Percentiles rank a stretch among this genome's conserved stretches.
These are phyloP conservation scores for Fusarium albidum DNA, from an alignment of 2,329 filamentous ascomycete species.

Conservation along the genomic window DNA sequence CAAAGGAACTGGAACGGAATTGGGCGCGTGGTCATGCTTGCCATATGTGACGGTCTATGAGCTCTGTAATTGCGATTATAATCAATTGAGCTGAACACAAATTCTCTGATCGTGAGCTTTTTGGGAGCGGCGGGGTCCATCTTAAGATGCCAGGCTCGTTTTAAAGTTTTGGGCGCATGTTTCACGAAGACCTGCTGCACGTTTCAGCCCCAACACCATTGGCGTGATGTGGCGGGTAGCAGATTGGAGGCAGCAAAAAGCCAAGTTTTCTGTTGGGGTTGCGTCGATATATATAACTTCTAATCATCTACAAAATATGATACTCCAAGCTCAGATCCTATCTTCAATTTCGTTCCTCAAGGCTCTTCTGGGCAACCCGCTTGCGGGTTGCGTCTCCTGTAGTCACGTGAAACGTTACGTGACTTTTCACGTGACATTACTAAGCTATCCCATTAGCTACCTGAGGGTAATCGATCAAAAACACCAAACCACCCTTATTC, in stretches of 20 bases:
- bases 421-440: too few relatives aligned
- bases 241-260: too few relatives aligned
- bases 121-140: not conserved
- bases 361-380: not conserved
- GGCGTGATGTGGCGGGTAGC: too few relatives aligned
- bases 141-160: not conserved
- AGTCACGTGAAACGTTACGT: too few relatives aligned
- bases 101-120: constrained; percentile 4
- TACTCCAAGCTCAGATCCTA: not conserved
- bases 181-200: not conserved
- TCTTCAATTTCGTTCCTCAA: constrained; percentile 2
- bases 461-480: too few relatives aligned
- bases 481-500: too few relatives aligned
- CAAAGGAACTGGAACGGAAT: constrained; percentile 4
- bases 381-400: too few relatives aligned
- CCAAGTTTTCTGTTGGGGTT: too few relatives aligned
- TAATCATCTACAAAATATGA: too few relatives aligned
- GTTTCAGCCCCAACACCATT: not conserved
- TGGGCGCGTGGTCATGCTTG: not conserved
- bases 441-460: too few relatives aligned
- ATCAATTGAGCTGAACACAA: not conserved
- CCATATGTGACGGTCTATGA: not conserved
- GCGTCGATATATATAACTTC: too few relatives aligned
- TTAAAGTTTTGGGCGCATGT: not conserved
- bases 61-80: not conserved